Percentiles rank a stretch among this genome's conserved stretches.
Evolutionary conservation across 768 basidiomycete genomes (phyloP).

Genomic region (Kwoniella heveanensis): DNA sequence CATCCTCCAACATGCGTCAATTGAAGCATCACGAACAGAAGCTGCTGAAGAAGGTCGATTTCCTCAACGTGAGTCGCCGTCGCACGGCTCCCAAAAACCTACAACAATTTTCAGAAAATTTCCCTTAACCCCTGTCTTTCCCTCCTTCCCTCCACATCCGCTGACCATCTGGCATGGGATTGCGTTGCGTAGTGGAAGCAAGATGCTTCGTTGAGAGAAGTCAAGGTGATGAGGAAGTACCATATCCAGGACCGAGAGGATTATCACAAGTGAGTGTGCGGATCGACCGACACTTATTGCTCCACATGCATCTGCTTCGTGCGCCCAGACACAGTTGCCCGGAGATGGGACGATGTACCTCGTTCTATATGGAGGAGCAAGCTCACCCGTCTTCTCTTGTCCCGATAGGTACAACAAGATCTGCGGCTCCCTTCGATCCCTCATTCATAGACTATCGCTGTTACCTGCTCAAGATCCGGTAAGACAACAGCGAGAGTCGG

Average conservation of each 20-base stretch:
- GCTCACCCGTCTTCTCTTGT: slow-evolving; percentile 52
- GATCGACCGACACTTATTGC: background rate
- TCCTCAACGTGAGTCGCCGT: slow-evolving; percentile 72
- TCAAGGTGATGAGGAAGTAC: slow-evolving; percentile 91
- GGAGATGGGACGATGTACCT: too few species aligned
- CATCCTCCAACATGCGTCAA: slow-evolving; percentile 66
- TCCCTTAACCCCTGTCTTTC: too few species aligned
- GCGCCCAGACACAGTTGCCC: too few species aligned
- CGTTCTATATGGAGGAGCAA: too few species aligned
- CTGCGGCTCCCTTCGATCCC: slow-evolving; percentile 79
- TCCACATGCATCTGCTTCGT: background rate
- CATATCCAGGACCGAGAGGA: slow-evolving; percentile 93
- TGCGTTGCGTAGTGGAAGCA: slow-evolving; percentile 80
- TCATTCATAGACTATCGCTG: slow-evolving; percentile 81
- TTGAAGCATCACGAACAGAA: slow-evolving; percentile 96
- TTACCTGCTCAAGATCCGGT: slow-evolving; percentile 89
- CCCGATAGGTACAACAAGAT: slow-evolving; percentile 85
- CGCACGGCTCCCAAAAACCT: slow-evolving; percentile 1
- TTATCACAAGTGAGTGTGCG: slow-evolving; percentile 73
- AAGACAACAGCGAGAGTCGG: slow-evolving; percentile 77
- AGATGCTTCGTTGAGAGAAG: slow-evolving; percentile 85
- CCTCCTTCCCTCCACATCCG: background rate
- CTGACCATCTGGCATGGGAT: slow-evolving; percentile 5
- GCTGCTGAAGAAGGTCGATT: slow-evolving; percentile 93
- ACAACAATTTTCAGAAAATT: slow-evolving; percentile 14